Conservation (phyloP, 1,284 basidiomycete genomes). For the Ceratobasidium sp. region DNA sequence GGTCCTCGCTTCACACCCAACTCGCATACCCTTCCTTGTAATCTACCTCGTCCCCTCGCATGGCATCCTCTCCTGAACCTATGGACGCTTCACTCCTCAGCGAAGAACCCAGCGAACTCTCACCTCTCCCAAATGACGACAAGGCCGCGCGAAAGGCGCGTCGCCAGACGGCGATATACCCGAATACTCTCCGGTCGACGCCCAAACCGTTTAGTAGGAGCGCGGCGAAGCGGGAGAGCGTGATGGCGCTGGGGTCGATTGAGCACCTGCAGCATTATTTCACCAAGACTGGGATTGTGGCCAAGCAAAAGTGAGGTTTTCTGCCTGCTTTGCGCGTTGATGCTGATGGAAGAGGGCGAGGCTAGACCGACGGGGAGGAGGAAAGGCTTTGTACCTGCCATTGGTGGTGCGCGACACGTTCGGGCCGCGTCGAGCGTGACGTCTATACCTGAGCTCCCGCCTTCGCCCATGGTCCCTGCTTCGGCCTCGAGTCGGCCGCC, state of each 20-base stretch:
- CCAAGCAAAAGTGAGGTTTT: constrained; percentile 71
- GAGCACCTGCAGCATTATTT: constrained; percentile 90
- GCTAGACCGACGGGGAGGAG: constrained; percentile 48
- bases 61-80: constrained; percentile 15
- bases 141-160: constrained; percentile 52
- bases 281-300: constrained; percentile 80
- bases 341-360: neutral
- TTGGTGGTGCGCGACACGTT: constrained; percentile 61
- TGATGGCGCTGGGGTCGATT: constrained; percentile 86
- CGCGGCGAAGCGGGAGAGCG: constrained; percentile 85
- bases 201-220: constrained; percentile 85
- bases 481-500: constrained; percentile 53
- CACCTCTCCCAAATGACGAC: neutral
- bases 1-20: neutral
- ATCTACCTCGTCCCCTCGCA: neutral
- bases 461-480: constrained; percentile 68
- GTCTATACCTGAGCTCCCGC: constrained; percentile 69
- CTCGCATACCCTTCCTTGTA: neutral
- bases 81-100: constrained; percentile 23
- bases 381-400: constrained; percentile 75
- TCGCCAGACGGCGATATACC: constrained; percentile 77
- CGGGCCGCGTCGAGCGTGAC: constrained; percentile 56
- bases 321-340: neutral
- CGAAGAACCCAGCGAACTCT: constrained; percentile 36
- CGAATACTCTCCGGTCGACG: constrained; percentile 74